These are phyloP conservation scores for Bifiguratus adelaidae DNA, from an alignment of 192 early-diverging fungal species.

Conservation along the genomic window DNA sequence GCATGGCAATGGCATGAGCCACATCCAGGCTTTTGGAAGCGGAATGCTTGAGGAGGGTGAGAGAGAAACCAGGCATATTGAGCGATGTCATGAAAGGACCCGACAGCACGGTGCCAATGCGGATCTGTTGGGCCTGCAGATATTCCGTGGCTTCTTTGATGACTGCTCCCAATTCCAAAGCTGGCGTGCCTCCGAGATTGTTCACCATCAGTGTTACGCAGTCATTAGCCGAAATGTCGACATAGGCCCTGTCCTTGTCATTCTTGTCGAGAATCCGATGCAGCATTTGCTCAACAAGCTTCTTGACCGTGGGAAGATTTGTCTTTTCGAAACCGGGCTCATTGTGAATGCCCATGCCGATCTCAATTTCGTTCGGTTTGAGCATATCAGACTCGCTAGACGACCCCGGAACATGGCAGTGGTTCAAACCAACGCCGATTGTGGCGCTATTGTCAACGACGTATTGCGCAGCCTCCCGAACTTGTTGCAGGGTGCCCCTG, in stretches of 20 bases:
- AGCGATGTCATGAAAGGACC: conserved; percentile 74
- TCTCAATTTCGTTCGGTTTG: conserved; percentile 40
- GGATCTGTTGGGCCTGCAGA: conserved; percentile 12
- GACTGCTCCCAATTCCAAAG: conserved; percentile 59
- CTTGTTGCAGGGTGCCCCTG: conserved; percentile 40
- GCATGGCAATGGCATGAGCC: conserved; percentile 40
- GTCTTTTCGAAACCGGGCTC: conserved; percentile 64
- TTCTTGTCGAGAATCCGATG: conserved; percentile 36
- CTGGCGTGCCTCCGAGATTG: conserved; percentile 70
- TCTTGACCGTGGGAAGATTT: conserved; percentile 28
- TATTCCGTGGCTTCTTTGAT: conserved; percentile 51
- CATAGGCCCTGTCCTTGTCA: conserved; percentile 17
- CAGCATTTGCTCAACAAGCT: conserved; percentile 42
- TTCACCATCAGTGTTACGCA: conserved; percentile 65
- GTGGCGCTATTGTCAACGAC: conserved; percentile 58
- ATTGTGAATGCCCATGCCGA: conserved; percentile 83
- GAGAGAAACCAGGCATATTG: conserved; percentile 70
- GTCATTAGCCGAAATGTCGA: conserved; percentile 10
- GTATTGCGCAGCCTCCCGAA: conserved; percentile 42
- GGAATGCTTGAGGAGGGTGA: conserved; percentile 49
- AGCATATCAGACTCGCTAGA: conserved; percentile 41
- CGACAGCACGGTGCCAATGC: conserved; percentile 42
- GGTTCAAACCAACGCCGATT: conserved; percentile 66
- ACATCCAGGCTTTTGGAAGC: conserved; percentile 15
- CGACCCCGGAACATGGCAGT: conserved; percentile 62